Evolutionary conservation across 768 basidiomycete species (phyloP), one percentile per base, ranked within the genome.

Genomic region (Myochromella boudieri): DNA sequence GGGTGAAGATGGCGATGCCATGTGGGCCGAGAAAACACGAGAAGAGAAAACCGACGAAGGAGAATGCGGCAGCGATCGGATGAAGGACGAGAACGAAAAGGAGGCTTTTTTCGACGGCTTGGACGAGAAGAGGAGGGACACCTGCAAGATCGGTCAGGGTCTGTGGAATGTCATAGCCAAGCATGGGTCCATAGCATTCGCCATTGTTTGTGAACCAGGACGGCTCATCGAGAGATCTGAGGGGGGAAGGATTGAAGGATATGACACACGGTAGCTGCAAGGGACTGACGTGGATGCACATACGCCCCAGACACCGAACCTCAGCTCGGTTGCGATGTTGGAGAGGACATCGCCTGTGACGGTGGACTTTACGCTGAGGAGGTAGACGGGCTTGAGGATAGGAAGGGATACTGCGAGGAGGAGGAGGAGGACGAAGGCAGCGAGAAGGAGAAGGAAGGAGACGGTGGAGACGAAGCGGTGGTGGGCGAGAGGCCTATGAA

Each of bases 241-340:
- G 52, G 55, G 20, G 50, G 37, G n/a, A n/a, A n/a, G n/a, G n/a
- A n/a, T 14, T 42, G 21, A 29, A 26, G 32, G 33, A 24, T 32
- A 17, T 14, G 28, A 9, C 12, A 36, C 24, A 17, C 9, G n/a
- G 31, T 5, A 12, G 53, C 48, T 17, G 34, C 18, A 42, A 55
- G 59, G 24, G n/a, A 69, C 60, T 4, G 57, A 56, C 29, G 64
- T 67, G 1, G 68, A 65, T 1, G 82, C 82, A 64, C 91, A 94
- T 27, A 84, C 72, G 1, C 91, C 91, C 85, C 90, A 92, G 4
- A 91, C 84, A 3, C 91, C 91, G 51, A 91, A 85, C 27, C 80
- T 75, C 8, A 91, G 64, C 54, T 74, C 69, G 3, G 81, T 84
- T 22, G 82, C 81, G 10, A 81, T 64, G 49, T 72, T 72, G 9